Base-by-base conservation (phyloP, 371 early-diverging fungal genomes). In the Capillidium heterosporum region DNA sequence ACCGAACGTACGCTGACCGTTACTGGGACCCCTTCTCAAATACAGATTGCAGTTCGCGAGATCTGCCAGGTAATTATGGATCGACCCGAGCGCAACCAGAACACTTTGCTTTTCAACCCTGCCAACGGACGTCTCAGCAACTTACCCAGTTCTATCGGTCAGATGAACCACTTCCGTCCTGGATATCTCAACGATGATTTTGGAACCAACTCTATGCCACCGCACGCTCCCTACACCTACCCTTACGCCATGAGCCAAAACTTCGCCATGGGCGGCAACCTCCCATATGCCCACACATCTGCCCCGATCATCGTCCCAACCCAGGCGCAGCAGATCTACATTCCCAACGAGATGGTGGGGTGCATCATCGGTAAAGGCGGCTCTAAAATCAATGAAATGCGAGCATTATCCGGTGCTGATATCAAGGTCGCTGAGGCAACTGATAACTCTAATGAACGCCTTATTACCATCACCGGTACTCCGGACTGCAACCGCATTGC, bases 321-420 rank as follows among this genome's bases (percentile, higher is more conserved):
- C 15, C 76, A 78, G 59, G 76, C 82, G 40, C 84, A 84, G 58
- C 85, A 87, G 62, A 82, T 90, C 44, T 80, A 73, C 63, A 84
- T 88, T 49, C 86, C 91, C 3, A 81, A 81, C 63, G 85, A 86
- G 54, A 80, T 86, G 81, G 87, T 87, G 26, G 89, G 91, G 8
- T 79, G 82, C 52, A 79, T 90, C 49, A 90, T 90, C 67, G 91
- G 91, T 60, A 87, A 85, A 63, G 81, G 81, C 1, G 91, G 91
- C n/a, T 71, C 71, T 32, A 82, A 81, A 65, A 89, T 89, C 63
- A 87, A 85, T 61, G 87, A 87, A 59, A 82, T 91, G 41, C 75
- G 89, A 52, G 74, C 78, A 39, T 59, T 75, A 49, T 80, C 82
- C 49, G 87, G 89, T 24, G 81, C 83, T 53, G 79, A 82, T 59